Percentiles rank a stretch among this genome's conserved stretches.
phyloP scores from a whole-genome alignment of 768 basidiomycete species.

The Russula ochroleuca region DNA sequence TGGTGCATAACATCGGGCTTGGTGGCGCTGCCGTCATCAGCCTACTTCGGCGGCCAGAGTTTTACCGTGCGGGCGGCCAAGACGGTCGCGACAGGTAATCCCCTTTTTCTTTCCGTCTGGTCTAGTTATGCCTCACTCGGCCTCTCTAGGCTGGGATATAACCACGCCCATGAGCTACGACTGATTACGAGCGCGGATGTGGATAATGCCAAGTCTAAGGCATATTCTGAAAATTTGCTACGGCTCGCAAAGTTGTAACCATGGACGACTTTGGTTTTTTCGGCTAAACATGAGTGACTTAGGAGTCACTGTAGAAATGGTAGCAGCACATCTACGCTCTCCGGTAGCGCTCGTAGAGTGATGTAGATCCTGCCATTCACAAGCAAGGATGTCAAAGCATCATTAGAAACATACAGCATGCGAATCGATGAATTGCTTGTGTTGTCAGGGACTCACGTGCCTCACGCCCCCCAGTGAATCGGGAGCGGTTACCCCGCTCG shows the following conservation, averaged over 20 bases:
- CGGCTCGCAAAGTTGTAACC: constrained; percentile 39
- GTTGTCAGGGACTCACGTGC: too few species aligned
- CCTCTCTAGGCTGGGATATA: constrained; percentile 59
- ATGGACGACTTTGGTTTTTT: not conserved
- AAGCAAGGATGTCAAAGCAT: too few species aligned
- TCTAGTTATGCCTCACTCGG: not conserved
- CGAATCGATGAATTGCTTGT: too few species aligned
- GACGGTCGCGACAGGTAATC: constrained; percentile 63
- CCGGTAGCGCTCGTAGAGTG: too few species aligned
- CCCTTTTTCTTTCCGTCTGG: not conserved
- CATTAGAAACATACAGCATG: too few species aligned
- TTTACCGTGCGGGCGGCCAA: constrained; percentile 58
- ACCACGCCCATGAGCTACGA: constrained; percentile 67
- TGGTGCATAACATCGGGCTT: constrained; percentile 81
- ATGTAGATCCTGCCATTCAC: too few species aligned
- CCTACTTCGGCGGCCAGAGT: constrained; percentile 71
- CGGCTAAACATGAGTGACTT: too few species aligned
- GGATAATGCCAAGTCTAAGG: constrained; percentile 70
- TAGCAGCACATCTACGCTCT: too few species aligned
- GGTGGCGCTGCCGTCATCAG: constrained; percentile 79
- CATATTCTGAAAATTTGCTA: constrained; percentile 46
- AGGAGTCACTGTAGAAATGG: too few species aligned
- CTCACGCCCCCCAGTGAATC: too few species aligned
- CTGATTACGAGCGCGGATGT: constrained; percentile 60
- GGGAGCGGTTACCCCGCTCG: too few species aligned